These are phyloP conservation scores for Nematodospora valgi DNA, from an alignment of 805 yeast genomes.

Conservation along the genomic window DNA sequence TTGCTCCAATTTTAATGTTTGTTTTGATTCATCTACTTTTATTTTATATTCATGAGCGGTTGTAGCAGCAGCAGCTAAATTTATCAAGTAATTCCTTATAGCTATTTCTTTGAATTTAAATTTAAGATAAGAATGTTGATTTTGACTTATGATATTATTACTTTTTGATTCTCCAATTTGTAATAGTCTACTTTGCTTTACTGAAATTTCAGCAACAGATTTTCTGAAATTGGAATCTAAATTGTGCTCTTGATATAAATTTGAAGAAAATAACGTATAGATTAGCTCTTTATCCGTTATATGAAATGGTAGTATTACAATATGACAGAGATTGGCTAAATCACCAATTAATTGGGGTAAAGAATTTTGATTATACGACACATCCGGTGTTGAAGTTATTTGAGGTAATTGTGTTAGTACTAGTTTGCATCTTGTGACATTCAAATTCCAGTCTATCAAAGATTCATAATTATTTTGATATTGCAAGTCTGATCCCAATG, in stretches of 20 bases:
- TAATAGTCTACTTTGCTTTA: slow-evolving; percentile 42
- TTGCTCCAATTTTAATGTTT: slow-evolving; percentile 19
- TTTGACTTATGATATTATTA: slow-evolving; percentile 5
- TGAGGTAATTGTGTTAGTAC: slow-evolving; percentile 38
- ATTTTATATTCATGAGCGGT: slow-evolving; percentile 49
- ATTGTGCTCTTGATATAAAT: slow-evolving; percentile 47
- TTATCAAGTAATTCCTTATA: slow-evolving; percentile 47
- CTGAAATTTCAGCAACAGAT: slow-evolving; percentile 48
- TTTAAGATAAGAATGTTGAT: slow-evolving; percentile 27
- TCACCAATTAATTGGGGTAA: slow-evolving; percentile 42
- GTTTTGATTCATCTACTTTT: slow-evolving; percentile 32
- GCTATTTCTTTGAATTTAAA: slow-evolving; percentile 44
- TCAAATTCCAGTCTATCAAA: slow-evolving; percentile 51
- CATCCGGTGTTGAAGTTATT: slow-evolving; percentile 35
- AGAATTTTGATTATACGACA: slow-evolving; percentile 27
- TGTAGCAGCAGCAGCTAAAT: slow-evolving; percentile 52
- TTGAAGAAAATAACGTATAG: slow-evolving; percentile 37
- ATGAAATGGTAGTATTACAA: slow-evolving; percentile 36
- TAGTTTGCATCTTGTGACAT: slow-evolving; percentile 46
- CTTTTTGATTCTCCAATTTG: slow-evolving; percentile 31
- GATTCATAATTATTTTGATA: slow-evolving; percentile 40
- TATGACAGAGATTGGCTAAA: slow-evolving; percentile 37
- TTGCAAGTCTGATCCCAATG: slow-evolving; percentile 37
- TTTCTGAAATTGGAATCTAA: slow-evolving; percentile 42
- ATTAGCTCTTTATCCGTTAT: slow-evolving; percentile 43